Percentiles rank a stretch among this genome's conserved stretches.
phyloP scores from a whole-genome alignment of 129 eudicot genomes.

The Scalesia atractyloides region DNA sequence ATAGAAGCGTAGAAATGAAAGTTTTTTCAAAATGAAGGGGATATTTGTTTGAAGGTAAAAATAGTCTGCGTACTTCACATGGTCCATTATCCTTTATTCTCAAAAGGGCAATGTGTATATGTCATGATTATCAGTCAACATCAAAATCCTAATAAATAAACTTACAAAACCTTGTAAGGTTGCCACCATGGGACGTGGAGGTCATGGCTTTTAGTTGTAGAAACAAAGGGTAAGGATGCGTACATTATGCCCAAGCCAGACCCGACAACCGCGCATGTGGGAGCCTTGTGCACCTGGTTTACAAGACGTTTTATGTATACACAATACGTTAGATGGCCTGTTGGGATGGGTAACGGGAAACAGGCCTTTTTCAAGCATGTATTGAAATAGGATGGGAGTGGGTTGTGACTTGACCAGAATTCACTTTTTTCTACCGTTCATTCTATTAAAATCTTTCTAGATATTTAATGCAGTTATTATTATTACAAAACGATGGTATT shows the following conservation, averaged over 20 bases:
- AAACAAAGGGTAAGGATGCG: too few species aligned
- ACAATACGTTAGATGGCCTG: neutral
- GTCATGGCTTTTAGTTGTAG: too few species aligned
- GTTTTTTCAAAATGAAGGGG: neutral
- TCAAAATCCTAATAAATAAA: neutral
- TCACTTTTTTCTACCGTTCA: neutral
- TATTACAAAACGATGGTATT: neutral
- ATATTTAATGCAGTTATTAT: neutral
- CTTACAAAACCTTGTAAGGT: neutral
- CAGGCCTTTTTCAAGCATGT: neutral
- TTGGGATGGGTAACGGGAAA: neutral
- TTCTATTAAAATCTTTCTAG: neutral
- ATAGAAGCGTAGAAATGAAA: constrained; percentile 11
- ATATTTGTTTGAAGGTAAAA: neutral
- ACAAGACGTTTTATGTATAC: neutral
- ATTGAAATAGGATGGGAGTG: neutral
- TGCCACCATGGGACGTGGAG: too few species aligned
- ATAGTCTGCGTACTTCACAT: neutral
- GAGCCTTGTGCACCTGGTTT: neutral
- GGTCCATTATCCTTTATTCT: constrained; percentile 1
- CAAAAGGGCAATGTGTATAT: neutral
- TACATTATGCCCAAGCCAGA: too few species aligned
- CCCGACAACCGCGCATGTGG: too few species aligned
- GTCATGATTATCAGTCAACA: neutral
- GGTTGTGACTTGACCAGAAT: neutral